Evolutionary conservation across 208 protist genomes (phyloP), one percentile per base, ranked within the genome.

Genomic region (Angomonas deanei): DNA sequence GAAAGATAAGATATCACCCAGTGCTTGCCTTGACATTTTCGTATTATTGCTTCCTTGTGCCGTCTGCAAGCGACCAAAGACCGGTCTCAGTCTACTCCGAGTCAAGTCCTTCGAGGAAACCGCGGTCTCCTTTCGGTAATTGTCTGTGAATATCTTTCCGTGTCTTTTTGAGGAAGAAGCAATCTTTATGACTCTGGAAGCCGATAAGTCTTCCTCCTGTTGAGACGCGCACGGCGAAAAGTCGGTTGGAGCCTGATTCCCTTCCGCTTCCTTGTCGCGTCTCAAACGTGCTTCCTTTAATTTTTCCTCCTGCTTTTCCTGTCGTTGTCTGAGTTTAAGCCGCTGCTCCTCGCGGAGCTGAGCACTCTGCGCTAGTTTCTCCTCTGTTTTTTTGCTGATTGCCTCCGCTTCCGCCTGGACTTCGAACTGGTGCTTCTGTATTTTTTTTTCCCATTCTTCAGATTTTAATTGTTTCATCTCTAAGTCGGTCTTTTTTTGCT

Each of bases 41-140:
- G 82, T 24, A 36, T 65, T 70, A 21, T 68, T 46, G 52, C 49
- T 54, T 2, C 57, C 58, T 15, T 72, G 39, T 15, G 63, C 64
- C 0, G 74, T 55, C 4, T 71, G 61, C 15, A 94, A 73, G 1
- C 88, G 74, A 53, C 63, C 82, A 57, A 91, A 77, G 24, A 77
- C 46, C 1, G 72, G 67, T 17, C 81, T 81, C 33, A 94, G 62
- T 28, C 82, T 80, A 62, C 82, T 91, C 19, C 81, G 71, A 60
- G 88, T 92, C 31, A 92, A 63, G 64, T 94, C 88, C 38, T 86
- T 91, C 19, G 67, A 64, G 33, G 71, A 62, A 23, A 64, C 48
- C 2, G 67, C 60, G 28, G 78, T 76, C 57, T 81, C 83, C 47
- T 88, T 92, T 64, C 91, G 85, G 66, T 94, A 94, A n/a, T 53